Evolutionary conservation across 345 rosid species (phyloP).

Genomic region (Populus pruinosa): DNA sequence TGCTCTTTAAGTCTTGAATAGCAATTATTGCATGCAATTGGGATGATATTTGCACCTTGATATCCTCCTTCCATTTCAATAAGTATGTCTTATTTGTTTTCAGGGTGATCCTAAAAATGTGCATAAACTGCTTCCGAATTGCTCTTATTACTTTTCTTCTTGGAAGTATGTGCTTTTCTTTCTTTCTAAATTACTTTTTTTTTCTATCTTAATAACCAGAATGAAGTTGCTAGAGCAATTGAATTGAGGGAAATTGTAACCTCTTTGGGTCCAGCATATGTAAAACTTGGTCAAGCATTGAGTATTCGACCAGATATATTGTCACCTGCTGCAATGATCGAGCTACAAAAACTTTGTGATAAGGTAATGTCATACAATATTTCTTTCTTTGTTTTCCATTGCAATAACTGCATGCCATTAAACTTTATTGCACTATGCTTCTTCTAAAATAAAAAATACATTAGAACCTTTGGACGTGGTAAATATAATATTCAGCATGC

Average conservation of each 20-base stretch:
- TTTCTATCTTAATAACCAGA: conserved; percentile 40
- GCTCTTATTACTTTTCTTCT: neutral
- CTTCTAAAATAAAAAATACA: neutral
- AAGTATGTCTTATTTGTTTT: neutral
- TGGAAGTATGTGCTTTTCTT: neutral
- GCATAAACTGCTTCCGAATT: neutral
- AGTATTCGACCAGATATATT: conserved; percentile 96
- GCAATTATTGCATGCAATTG: neutral
- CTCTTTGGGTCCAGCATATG: conserved; percentile 96
- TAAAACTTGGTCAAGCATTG: conserved; percentile 97
- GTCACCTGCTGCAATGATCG: conserved; percentile 88
- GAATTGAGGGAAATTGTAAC: conserved; percentile 95
- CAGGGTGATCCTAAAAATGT: neutral
- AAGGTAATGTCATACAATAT: conserved; percentile 49
- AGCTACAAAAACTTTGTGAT: conserved; percentile 97
- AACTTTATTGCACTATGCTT: neutral
- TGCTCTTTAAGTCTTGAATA: conserved; percentile 5
- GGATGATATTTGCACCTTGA: neutral
- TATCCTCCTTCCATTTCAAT: neutral
- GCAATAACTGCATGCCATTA: neutral
- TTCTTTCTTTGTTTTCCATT: neutral
- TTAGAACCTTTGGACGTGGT: neutral
- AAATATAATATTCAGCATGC: neutral
- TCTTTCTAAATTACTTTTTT: conserved; percentile 5
- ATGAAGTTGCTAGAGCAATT: conserved; percentile 94